These are phyloP conservation scores for Ceratocystis cacaofunesta DNA, from an alignment of 2,329 filamentous ascomycete genomes.

Conservation along the genomic window DNA sequence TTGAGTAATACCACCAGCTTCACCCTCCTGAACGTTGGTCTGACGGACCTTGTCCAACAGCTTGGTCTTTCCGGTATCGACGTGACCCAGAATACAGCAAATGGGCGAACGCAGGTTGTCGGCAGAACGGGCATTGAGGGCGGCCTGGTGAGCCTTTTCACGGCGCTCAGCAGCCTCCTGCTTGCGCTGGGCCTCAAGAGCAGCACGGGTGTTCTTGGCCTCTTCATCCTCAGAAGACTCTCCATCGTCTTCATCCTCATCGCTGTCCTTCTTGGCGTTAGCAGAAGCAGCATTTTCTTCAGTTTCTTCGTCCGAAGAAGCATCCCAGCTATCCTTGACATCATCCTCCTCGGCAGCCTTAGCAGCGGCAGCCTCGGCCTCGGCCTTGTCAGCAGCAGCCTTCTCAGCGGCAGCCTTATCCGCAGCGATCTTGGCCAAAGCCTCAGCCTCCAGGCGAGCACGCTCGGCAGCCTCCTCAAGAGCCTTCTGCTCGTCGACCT, in stretches of 20 bases:
- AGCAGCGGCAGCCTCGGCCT: conserved; percentile 39
- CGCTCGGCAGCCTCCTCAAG: conserved; percentile 67
- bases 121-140: conserved; percentile 76
- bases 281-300: conserved; percentile 23
- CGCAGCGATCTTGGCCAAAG: conserved; percentile 45
- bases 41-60: conserved; percentile 95
- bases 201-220: conserved; percentile 55
- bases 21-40: conserved; percentile 96
- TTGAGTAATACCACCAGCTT: conserved; percentile 98
- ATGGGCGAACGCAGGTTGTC: conserved; percentile 94
- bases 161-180: conserved; percentile 77
- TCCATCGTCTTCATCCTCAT: conserved; percentile 36
- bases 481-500: conserved; percentile 56
- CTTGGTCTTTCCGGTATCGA: conserved; percentile 99
- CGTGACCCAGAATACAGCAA: conserved; percentile 98
- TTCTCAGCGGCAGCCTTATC: conserved; percentile 43
- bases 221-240: conserved; percentile 58
- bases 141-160: conserved; percentile 81
- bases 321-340: conserved; percentile 92
- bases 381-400: conserved; percentile 41
- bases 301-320: conserved; percentile 59
- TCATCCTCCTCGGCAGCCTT: conserved; percentile 55
- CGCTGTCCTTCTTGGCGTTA: conserved; percentile 27
- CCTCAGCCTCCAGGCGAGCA: conserved; percentile 52
- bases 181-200: conserved; percentile 63